Evolutionary conservation across 768 basidiomycete species (phyloP).

Genomic region (Termitomyces sp.): DNA sequence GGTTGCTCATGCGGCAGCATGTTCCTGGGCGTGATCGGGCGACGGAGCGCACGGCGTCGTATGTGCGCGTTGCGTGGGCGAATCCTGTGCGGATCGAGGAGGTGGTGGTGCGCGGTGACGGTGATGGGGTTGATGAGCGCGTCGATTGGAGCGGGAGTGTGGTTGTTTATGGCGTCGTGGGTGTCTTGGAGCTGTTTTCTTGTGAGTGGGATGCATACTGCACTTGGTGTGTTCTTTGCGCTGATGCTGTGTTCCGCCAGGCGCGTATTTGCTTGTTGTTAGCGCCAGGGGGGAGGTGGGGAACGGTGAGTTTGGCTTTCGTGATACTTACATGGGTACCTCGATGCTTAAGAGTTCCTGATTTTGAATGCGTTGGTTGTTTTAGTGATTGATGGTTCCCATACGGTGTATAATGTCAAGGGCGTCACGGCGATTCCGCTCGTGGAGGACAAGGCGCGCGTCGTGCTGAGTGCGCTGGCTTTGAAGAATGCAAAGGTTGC

Average conservation of each 20-base stretch:
- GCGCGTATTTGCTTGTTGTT: conserved; percentile 73
- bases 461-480: conserved; percentile 45
- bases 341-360: not conserved
- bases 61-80: conserved; percentile 52
- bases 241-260: conserved; percentile 29
- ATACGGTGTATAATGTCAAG: conserved; percentile 64
- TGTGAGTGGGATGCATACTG: conserved; percentile 31
- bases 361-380: too few species aligned
- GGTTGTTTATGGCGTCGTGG: conserved; percentile 72
- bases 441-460: conserved; percentile 55
- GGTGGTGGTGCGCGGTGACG: conserved; percentile 18
- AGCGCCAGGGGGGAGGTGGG: conserved; percentile 60
- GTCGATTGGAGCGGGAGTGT: conserved; percentile 26
- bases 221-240: not conserved
- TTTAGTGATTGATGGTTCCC: conserved; percentile 60
- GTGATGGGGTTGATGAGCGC: conserved; percentile 47
- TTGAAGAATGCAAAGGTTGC: conserved; percentile 40
- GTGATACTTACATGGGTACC: too few species aligned
- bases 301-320: conserved; percentile 41
- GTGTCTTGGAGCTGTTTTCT: conserved; percentile 66
- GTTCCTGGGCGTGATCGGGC: conserved; percentile 20
- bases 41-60: conserved; percentile 25
- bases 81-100: conserved; percentile 52
- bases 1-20: conserved; percentile 65
- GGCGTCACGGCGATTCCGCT: conserved; percentile 69